Percentiles rank a stretch among this genome's conserved stretches.
These are phyloP conservation scores for Penicillium sp. DNA, from an alignment of 2,329 filamentous ascomycete genomes.

Conservation along the genomic window DNA sequence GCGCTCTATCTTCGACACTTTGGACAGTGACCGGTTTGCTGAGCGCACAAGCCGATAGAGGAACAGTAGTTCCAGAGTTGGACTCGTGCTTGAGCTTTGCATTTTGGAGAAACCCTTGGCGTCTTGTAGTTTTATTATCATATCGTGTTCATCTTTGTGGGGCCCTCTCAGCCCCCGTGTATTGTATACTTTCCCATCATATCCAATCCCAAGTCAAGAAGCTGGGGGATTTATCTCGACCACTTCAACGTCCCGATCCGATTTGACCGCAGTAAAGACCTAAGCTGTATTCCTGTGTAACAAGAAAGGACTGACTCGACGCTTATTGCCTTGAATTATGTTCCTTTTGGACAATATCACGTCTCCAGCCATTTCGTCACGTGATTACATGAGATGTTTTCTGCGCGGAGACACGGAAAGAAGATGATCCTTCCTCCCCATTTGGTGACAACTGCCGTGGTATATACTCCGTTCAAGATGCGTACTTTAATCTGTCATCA, in stretches of 20 bases:
- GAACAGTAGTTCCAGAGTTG: background rate
- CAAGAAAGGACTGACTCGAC: background rate
- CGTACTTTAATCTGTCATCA: background rate
- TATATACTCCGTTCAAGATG: constrained; percentile 8
- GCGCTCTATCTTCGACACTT: constrained; percentile 33
- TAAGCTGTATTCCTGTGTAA: background rate
- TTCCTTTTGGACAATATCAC: background rate
- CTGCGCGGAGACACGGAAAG: constrained; percentile 1
- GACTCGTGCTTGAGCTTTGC: constrained; percentile 7
- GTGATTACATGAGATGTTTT: background rate
- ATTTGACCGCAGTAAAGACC: background rate
- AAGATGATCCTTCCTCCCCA: background rate
- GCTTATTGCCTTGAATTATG: background rate
- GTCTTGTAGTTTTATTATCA: constrained; percentile 20
- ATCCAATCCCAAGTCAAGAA: constrained; percentile 10
- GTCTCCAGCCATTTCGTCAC: background rate
- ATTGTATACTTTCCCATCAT: constrained; percentile 21
- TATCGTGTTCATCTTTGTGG: constrained; percentile 8
- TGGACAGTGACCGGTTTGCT: constrained; percentile 40
- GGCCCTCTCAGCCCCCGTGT: constrained; percentile 13
- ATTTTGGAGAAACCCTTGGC: constrained; percentile 13
- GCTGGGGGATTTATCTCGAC: background rate
- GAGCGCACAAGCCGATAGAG: constrained; percentile 32
- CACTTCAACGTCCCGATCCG: background rate
- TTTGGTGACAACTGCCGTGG: background rate